These are phyloP conservation scores for Brassica juncea DNA, from an alignment of 345 rosid species.

Conservation along the genomic window DNA sequence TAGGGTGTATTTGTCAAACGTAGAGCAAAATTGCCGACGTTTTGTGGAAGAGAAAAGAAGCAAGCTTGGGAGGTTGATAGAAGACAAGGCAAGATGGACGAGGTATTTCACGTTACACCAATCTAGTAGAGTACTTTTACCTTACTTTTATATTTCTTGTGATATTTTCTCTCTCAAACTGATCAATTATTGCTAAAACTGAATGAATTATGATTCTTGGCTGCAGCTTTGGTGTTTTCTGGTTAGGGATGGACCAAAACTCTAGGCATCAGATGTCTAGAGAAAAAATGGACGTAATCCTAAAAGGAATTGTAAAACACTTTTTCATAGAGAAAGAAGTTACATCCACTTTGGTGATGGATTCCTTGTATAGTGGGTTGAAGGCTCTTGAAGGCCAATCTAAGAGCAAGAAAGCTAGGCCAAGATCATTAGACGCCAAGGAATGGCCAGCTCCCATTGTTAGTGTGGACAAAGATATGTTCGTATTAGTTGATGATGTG, in stretches of 20 bases:
- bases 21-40: constrained; percentile 85
- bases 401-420: constrained; percentile 66
- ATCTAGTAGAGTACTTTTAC: constrained; percentile 32
- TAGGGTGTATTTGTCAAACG: constrained; percentile 86
- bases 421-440: constrained; percentile 58
- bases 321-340: constrained; percentile 99
- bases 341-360: constrained; percentile 98
- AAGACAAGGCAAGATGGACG: constrained; percentile 91
- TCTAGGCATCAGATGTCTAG: constrained; percentile 74
- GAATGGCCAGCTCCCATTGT: constrained; percentile 87
- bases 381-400: constrained; percentile 95
- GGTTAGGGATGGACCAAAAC: constrained; percentile 87
- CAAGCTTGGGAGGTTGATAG: constrained; percentile 79
- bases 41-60: constrained; percentile 87
- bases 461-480: constrained; percentile 74
- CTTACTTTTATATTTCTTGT: constrained; percentile 26
- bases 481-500: constrained; percentile 90
- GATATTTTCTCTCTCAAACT: constrained; percentile 22
- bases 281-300: constrained; percentile 79
- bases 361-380: constrained; percentile 97
- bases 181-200: constrained; percentile 15
- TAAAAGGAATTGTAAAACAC: constrained; percentile 90
- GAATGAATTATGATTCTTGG: constrained; percentile 21
- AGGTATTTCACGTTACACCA: constrained; percentile 55
- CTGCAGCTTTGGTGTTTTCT: constrained; percentile 85